Evolutionary conservation across 2,329 filamentous ascomycete genomes (phyloP).

Genomic region (Parascedosporium putredinis): DNA sequence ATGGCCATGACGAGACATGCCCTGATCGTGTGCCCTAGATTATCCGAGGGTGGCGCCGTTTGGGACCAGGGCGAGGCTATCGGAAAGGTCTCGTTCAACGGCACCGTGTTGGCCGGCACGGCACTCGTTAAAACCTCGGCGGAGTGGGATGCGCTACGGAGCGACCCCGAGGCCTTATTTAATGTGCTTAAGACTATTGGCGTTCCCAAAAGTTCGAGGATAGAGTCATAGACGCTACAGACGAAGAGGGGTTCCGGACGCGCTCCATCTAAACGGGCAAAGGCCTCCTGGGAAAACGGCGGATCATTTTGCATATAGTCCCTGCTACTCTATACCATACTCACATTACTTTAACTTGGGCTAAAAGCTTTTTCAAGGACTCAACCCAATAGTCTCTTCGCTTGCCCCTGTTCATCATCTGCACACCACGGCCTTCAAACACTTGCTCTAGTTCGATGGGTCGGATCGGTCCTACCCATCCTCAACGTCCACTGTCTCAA

Average conservation of each 20-base stretch:
- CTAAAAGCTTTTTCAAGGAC: no score
- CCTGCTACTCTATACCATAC: no score
- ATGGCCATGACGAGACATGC: constrained; percentile 44
- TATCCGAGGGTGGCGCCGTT: constrained; percentile 35
- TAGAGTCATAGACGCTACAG: background rate
- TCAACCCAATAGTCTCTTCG: no score
- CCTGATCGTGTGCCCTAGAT: constrained; percentile 45
- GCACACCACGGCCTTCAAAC: no score
- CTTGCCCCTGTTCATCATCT: no score
- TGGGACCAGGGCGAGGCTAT: constrained; percentile 19
- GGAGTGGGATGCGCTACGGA: constrained; percentile 45
- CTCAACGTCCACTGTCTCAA: background rate
- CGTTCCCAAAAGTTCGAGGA: constrained; percentile 14
- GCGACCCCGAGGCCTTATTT: constrained; percentile 17
- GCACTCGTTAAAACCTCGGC: constrained; percentile 48
- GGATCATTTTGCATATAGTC: no score
- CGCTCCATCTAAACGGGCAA: background rate
- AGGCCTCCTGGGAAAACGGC: no score
- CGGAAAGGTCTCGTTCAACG: constrained; percentile 43
- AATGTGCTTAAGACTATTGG: constrained; percentile 19
- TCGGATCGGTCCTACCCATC: background rate
- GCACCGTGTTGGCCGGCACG: constrained; percentile 53
- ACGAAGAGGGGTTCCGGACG: background rate
- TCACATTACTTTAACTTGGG: no score
- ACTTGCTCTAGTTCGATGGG: no score